These are phyloP conservation scores for Plasmodium fragile DNA, from an alignment of 169 alveolate genomes.

Conservation along the genomic window DNA sequence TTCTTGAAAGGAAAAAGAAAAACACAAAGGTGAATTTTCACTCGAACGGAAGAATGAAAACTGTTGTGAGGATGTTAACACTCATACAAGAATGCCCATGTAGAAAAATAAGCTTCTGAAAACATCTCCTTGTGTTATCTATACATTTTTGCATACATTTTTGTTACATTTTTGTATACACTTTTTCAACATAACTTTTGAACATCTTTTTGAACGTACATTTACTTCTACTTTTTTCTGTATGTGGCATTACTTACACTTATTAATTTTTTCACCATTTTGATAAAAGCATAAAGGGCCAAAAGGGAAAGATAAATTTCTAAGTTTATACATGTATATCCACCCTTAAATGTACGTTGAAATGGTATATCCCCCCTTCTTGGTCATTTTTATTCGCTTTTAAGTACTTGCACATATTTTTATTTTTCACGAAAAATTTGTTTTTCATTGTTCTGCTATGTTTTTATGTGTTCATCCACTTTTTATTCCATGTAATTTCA, in stretches of 20 bases:
- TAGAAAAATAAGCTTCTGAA: background rate
- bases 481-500: background rate
- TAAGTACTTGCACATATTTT: constrained; percentile 10
- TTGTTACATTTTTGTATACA: background rate
- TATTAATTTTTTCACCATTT: background rate
- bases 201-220: background rate
- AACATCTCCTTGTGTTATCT: background rate
- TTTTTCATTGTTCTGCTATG: background rate
- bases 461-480: constrained; percentile 9
- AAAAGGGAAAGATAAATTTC: constrained; percentile 2
- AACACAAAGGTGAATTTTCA: constrained; percentile 22
- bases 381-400: constrained; percentile 35
- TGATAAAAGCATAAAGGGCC: constrained; percentile 2
- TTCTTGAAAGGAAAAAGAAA: constrained; percentile 34
- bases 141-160: background rate
- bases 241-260: background rate
- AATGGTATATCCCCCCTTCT: background rate
- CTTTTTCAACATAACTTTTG: background rate
- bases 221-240: background rate
- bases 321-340: constrained; percentile 3
- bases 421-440: constrained; percentile 22
- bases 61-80: background rate
- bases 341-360: constrained; percentile 29
- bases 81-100: background rate
- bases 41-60: constrained; percentile 6